Evolutionary conservation across 495 filamentous ascomycete genomes (phyloP), one percentile per base, ranked within the genome.

Genomic region (Aeminium ludgeri): DNA sequence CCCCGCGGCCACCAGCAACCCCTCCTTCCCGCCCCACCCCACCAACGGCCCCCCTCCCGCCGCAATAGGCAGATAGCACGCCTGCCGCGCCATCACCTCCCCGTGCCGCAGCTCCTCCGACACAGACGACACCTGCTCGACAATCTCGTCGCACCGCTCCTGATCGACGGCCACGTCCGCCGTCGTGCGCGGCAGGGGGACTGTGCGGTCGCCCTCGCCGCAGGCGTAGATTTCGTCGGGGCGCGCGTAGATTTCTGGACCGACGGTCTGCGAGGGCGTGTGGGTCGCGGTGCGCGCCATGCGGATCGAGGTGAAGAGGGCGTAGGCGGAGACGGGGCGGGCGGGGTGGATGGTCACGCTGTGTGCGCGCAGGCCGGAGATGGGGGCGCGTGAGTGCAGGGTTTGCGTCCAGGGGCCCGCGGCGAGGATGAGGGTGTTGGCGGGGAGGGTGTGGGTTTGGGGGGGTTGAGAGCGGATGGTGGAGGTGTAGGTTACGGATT

Each of bases 151-250:
- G 59, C 87, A 94, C 37, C 82, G 74, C 6, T 61, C 58, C 34
- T 71, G 64, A 56, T 94, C 86, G 34, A 78, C 73, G 50, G 80
- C 63, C 10, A 97, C 89, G 15, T 78, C 68, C 40, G 81, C 80
- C 7, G 80, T 77, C 1, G 78, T 75, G 17, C 69, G 66, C 0
- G 89, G 89, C 5, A 97, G 66, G 0, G 84, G 80, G 2, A 82
- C 70, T 6, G 62, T 54, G 19, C 67, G 69, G 55, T 97, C 91
- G 33, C 86, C 84, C 55, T 93, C 85, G 30, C 89, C 82, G 55
- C 89, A 97, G 20, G 82, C 84, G 57, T 96, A 97, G 30, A 92
- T 82, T 47, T 91, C 86, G 34, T 80, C 70, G 0, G 87, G 86
- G 3, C 89, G 72, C 11, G 87, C 80, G 57, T 96, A 96, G 49